Evolutionary conservation across 2,329 filamentous ascomycete genomes (phyloP).

Genomic region (Lasiodiplodia citricola): DNA sequence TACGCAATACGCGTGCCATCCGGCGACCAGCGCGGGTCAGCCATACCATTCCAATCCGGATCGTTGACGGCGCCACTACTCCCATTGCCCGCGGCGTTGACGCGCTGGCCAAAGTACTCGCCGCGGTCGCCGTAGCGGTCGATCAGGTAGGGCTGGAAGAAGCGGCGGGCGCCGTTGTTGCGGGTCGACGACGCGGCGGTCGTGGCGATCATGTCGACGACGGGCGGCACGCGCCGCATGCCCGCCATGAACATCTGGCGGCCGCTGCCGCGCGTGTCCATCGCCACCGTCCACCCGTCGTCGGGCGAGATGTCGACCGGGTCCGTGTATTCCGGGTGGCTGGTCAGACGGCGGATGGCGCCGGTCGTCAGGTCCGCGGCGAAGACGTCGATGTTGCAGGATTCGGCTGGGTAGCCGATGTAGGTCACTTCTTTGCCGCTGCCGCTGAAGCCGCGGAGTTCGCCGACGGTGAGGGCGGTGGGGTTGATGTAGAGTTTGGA

Average conservation of each 20-base stretch:
- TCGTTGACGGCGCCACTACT: constrained; percentile 49
- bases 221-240: constrained; percentile 51
- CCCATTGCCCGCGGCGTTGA: constrained; percentile 44
- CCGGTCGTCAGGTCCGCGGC: constrained; percentile 50
- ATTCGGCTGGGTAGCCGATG: constrained; percentile 48
- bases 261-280: constrained; percentile 52
- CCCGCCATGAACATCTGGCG: constrained; percentile 51
- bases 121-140: constrained; percentile 53
- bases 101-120: constrained; percentile 50
- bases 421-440: constrained; percentile 50
- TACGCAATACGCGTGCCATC: constrained; percentile 53
- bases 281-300: constrained; percentile 49
- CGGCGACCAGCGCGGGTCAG: constrained; percentile 51
- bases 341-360: constrained; percentile 49
- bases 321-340: constrained; percentile 53
- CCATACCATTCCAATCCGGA: constrained; percentile 55
- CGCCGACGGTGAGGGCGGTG: constrained; percentile 46
- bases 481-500: constrained; percentile 38
- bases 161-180: constrained; percentile 54
- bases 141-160: constrained; percentile 54
- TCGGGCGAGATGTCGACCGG: constrained; percentile 52
- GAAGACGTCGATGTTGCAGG: constrained; percentile 54
- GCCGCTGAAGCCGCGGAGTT: constrained; percentile 54
- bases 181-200: constrained; percentile 47
- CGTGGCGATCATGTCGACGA: constrained; percentile 45